phyloP scores from a whole-genome alignment of 768 basidiomycete species.

The Tulasnella sp. region DNA sequence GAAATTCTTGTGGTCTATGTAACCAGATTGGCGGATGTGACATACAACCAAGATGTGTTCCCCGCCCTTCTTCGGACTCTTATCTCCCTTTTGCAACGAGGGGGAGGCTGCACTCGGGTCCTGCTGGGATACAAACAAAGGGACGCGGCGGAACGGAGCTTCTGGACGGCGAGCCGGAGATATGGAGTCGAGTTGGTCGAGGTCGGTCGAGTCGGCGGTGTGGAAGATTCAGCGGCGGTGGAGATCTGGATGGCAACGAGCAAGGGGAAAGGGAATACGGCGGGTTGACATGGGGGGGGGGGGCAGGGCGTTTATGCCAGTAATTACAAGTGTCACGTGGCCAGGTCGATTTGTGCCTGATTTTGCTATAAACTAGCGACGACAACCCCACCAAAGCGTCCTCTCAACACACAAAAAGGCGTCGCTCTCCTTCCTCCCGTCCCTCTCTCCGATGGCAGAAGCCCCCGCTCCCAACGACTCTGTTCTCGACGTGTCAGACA shows the following conservation, averaged over 20 bases:
- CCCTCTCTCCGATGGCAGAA: not conserved
- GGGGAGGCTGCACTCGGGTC: slow-evolving; percentile 23
- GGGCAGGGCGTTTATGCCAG: not conserved
- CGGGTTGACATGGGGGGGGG: not conserved
- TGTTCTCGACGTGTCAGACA: not conserved
- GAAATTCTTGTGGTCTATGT: not conserved
- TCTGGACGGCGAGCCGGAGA: slow-evolving; percentile 52
- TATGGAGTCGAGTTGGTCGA: slow-evolving; percentile 45
- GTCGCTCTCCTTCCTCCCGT: not conserved
- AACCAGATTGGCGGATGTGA: slow-evolving; percentile 79
- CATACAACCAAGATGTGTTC: slow-evolving; percentile 84
- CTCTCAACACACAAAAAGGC: not conserved
- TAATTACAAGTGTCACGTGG: not conserved
- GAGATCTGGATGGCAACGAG: slow-evolving; percentile 55
- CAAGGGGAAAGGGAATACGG: not conserved
- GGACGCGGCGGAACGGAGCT: slow-evolving; percentile 56
- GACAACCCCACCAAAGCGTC: not conserved
- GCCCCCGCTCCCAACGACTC: not conserved
- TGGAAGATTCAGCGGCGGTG: slow-evolving; percentile 44
- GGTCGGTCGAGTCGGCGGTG: slow-evolving; percentile 45
- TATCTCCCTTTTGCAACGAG: slow-evolving; percentile 32
- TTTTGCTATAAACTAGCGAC: not conserved
- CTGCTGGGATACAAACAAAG: slow-evolving; percentile 83
- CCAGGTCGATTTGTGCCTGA: not conserved
- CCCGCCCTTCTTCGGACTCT: slow-evolving; percentile 64